Evolutionary conservation across 75 land plant species (phyloP).

Genomic region (Sequoia sempervirens): DNA sequence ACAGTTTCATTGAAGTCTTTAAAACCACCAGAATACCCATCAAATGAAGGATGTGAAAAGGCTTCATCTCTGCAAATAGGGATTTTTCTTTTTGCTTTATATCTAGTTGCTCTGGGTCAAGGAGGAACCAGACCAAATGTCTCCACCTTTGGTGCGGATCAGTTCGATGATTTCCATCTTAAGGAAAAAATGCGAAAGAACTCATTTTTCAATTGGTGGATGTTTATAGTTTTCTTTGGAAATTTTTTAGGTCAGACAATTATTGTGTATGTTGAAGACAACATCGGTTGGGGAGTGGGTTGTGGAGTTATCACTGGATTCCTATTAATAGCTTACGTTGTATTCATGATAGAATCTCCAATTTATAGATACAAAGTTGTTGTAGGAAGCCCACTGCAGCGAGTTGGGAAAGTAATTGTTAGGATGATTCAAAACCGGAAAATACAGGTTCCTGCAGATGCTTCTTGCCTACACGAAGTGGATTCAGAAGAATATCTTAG

Average conservation of each 20-base stretch:
- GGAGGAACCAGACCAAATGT: conserved; percentile 81
- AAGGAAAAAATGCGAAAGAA: conserved; percentile 56
- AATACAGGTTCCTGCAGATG: conserved; percentile 40
- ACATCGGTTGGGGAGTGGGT: conserved; percentile 66
- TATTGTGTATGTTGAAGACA: conserved; percentile 62
- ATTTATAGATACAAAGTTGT: conserved; percentile 64
- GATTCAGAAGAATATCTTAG: conserved; percentile 42
- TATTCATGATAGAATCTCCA: conserved; percentile 68
- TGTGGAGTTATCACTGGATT: conserved; percentile 42
- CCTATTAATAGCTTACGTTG: conserved; percentile 36
- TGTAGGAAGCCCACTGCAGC: conserved; percentile 62
- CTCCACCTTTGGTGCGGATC: conserved; percentile 81
- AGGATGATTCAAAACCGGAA: conserved; percentile 56
- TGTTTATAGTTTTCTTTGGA: conserved; percentile 60
- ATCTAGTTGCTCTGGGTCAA: conserved; percentile 57
- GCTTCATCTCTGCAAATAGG: conserved; percentile 41
- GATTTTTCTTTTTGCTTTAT: conserved; percentile 50
- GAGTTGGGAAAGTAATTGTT: conserved; percentile 55
- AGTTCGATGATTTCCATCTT: conserved; percentile 67
- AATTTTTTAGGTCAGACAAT: conserved; percentile 44
- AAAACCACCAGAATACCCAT: conserved; percentile 15
- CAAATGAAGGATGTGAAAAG: conserved; percentile 19
- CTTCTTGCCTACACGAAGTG: conserved; percentile 57
- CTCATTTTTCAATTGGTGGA: conserved; percentile 84
- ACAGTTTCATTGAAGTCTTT: conserved; percentile 30